These are phyloP conservation scores for Fagopyrum homotropicum DNA, from an alignment of 148 eudicot genomes.

Conservation along the genomic window DNA sequence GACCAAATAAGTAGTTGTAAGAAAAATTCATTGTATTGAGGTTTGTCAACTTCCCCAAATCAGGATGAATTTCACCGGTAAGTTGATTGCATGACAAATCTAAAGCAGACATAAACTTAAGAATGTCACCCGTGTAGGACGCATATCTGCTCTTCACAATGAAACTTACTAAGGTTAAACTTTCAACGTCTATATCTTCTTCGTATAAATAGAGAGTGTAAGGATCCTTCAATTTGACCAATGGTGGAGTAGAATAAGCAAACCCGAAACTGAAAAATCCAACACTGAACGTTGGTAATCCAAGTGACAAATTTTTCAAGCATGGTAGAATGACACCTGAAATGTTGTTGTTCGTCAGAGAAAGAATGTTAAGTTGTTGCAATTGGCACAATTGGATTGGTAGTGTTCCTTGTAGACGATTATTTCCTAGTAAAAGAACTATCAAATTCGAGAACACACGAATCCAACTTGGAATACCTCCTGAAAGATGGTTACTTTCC, in stretches of 20 bases:
- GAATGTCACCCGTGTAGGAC: not conserved
- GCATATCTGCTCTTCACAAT: constrained; percentile 8
- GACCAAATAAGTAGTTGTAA: constrained; percentile 15
- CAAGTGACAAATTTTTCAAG: not conserved
- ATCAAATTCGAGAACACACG: too few species aligned
- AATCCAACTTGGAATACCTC: too few species aligned
- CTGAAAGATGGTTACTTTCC: not conserved
- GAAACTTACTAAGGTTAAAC: not conserved
- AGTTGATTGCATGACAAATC: constrained; percentile 18
- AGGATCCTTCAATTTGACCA: not conserved
- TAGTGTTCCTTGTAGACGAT: not conserved
- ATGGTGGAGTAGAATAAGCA: too few species aligned
- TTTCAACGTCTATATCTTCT: too few species aligned
- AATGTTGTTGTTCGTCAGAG: constrained; percentile 13
- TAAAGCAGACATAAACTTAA: not conserved
- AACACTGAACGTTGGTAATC: not conserved
- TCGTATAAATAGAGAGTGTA: too few species aligned
- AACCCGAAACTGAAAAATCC: not conserved
- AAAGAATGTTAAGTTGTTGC: not conserved
- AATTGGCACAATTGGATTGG: constrained; percentile 4
- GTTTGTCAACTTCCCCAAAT: not conserved
- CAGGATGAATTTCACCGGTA: constrained; percentile 15
- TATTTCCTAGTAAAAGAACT: not conserved
- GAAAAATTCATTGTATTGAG: constrained; percentile 12
- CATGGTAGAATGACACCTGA: constrained; percentile 13